phyloP scores from a whole-genome alignment of 257 asterid genomes.

The Jaltomata sinuosa region DNA sequence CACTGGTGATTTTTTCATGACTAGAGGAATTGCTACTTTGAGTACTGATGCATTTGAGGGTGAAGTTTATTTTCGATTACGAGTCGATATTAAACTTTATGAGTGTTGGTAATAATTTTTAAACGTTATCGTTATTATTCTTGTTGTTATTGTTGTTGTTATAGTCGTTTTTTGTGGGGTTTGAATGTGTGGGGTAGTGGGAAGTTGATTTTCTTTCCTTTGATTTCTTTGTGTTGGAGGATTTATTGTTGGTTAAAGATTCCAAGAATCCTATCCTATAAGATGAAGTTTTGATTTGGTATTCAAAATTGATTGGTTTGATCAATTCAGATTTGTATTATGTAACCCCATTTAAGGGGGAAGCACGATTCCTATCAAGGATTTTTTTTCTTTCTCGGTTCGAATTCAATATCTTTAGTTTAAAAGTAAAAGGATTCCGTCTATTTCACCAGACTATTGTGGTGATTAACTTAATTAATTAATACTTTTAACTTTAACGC shows the following conservation, averaged over 20 bases:
- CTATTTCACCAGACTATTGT: background rate
- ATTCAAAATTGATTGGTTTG: background rate
- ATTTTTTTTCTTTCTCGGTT: accelerated
- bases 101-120: conserved; percentile 54
- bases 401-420: background rate
- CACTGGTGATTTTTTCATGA: conserved; percentile 87
- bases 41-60: conserved; percentile 62
- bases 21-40: conserved; percentile 68
- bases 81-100: conserved; percentile 44
- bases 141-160: background rate
- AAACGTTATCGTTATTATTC: background rate
- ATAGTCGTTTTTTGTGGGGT: background rate
- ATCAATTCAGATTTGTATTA: background rate
- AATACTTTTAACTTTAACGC: too few relatives aligned
- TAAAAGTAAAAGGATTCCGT: background rate
- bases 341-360: too few relatives aligned
- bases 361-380: too few relatives aligned
- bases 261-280: background rate
- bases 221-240: background rate
- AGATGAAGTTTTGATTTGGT: background rate
- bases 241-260: background rate
- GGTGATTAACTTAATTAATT: too few relatives aligned
- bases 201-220: background rate
- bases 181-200: background rate
- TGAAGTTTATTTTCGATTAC: conserved; percentile 63